Evolutionary conservation across 331 rosid species (phyloP).

Genomic region (Rhamnella rubrinervis): DNA sequence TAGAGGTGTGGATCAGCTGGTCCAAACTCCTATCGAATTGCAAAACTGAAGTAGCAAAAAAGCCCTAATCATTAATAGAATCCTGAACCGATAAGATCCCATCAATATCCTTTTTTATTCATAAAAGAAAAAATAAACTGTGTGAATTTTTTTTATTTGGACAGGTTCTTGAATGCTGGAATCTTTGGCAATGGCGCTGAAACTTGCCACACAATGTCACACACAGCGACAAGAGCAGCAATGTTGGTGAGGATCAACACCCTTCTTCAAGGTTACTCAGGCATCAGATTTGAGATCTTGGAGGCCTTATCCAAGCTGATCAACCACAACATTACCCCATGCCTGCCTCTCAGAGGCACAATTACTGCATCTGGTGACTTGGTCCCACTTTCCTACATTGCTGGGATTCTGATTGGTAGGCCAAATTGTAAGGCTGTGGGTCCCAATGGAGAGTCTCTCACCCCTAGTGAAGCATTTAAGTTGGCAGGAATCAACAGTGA

Average conservation of each 20-base stretch:
- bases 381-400: conserved; percentile 83
- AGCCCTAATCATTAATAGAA: too few relatives aligned
- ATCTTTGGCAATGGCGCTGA: conserved; percentile 68
- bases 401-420: conserved; percentile 70
- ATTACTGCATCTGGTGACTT: conserved; percentile 84
- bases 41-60: too few relatives aligned
- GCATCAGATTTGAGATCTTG: conserved; percentile 76
- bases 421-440: conserved; percentile 78
- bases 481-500: conserved; percentile 55
- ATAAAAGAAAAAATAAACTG: too few relatives aligned
- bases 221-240: conserved; percentile 77
- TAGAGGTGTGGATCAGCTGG: too few relatives aligned
- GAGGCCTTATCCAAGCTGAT: conserved; percentile 78
- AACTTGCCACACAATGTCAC: conserved; percentile 56
- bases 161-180: conserved; percentile 85
- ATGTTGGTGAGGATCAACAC: conserved; percentile 94
- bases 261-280: conserved; percentile 85
- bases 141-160: not conserved
- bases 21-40: too few relatives aligned
- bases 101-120: too few relatives aligned
- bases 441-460: conserved; percentile 56
- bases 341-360: conserved; percentile 83
- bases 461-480: conserved; percentile 61
- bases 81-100: too few relatives aligned
- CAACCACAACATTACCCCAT: conserved; percentile 73